Evolutionary conservation across 768 basidiomycete species (phyloP).

Genomic region (Suillus subluteus): DNA sequence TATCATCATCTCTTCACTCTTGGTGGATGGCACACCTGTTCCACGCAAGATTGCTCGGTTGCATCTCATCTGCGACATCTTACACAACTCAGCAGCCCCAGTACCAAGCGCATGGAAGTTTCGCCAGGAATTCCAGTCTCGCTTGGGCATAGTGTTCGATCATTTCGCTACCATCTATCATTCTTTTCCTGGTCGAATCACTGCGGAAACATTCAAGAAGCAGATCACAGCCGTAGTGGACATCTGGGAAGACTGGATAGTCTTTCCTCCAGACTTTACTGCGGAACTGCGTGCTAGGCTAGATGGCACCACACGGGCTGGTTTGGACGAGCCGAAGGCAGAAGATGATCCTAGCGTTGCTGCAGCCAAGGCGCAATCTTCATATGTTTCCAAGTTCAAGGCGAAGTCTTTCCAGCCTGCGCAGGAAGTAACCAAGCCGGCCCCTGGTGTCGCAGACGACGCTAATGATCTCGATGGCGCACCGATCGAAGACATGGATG

Average conservation of each 20-base stretch:
- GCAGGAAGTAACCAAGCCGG: constrained; percentile 38
- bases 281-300: constrained; percentile 71
- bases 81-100: constrained; percentile 94
- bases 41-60: constrained; percentile 95
- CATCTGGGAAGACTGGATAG: constrained; percentile 99
- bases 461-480: constrained; percentile 54
- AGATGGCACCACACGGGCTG: constrained; percentile 54
- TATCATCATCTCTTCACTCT: constrained; percentile 85
- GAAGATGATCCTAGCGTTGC: constrained; percentile 23
- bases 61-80: constrained; percentile 94
- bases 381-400: constrained; percentile 70
- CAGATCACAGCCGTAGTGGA: constrained; percentile 90
- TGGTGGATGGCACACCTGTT: constrained; percentile 93
- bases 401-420: constrained; percentile 78
- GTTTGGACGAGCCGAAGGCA: constrained; percentile 32
- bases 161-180: constrained; percentile 94
- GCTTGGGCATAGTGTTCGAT: constrained; percentile 93
- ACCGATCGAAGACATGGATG: constrained; percentile 51
- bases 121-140: constrained; percentile 89
- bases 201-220: constrained; percentile 94
- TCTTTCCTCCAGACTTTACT: constrained; percentile 89
- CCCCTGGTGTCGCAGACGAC: constrained; percentile 40
- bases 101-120: constrained; percentile 98
- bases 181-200: constrained; percentile 94
- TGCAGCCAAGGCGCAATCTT: constrained; percentile 31